Conservation (phyloP, 1,284 basidiomycete species). For the Sanghuangporus weigelae region DNA sequence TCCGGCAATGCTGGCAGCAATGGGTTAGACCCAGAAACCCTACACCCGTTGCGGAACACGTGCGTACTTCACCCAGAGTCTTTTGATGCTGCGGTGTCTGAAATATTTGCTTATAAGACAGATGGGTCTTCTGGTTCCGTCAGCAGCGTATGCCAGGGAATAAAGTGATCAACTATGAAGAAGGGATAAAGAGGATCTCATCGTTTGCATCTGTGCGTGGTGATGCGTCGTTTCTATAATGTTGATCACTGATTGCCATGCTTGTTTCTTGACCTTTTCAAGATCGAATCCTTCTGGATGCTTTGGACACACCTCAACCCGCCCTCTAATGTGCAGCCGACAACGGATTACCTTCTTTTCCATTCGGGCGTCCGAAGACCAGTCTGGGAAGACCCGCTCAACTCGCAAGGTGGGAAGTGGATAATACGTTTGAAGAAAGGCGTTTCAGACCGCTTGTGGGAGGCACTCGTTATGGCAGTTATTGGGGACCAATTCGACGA, state of each 20-base stretch:
- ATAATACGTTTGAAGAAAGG: slow-evolving; percentile 83
- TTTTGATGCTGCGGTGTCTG: slow-evolving; percentile 15
- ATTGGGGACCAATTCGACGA: slow-evolving; percentile 77
- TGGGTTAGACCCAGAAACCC: slow-evolving; percentile 26
- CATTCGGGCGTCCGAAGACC: slow-evolving; percentile 76
- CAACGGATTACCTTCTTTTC: slow-evolving; percentile 83
- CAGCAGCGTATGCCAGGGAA: slow-evolving; percentile 77
- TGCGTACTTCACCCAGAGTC: slow-evolving; percentile 46
- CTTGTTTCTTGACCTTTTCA: slow-evolving; percentile 12
- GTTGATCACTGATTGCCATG: not conserved
- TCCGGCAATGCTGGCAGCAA: slow-evolving; percentile 32
- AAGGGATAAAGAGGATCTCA: slow-evolving; percentile 81
- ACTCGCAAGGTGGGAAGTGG: slow-evolving; percentile 88
- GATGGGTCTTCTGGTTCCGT: slow-evolving; percentile 84
- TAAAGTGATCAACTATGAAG: slow-evolving; percentile 77
- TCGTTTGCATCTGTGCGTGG: slow-evolving; percentile 66
- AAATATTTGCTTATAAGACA: slow-evolving; percentile 26
- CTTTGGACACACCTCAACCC: slow-evolving; percentile 75
- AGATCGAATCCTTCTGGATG: slow-evolving; percentile 84
- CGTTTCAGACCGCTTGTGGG: slow-evolving; percentile 77
- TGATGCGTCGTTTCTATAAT: not conserved
- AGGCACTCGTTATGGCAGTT: slow-evolving; percentile 72
- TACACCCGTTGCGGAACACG: slow-evolving; percentile 79
- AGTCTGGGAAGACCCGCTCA: slow-evolving; percentile 88
- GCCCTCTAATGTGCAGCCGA: slow-evolving; percentile 67